These are phyloP conservation scores for Allium sativum DNA, from an alignment of 106 monocot species.

Conservation along the genomic window DNA sequence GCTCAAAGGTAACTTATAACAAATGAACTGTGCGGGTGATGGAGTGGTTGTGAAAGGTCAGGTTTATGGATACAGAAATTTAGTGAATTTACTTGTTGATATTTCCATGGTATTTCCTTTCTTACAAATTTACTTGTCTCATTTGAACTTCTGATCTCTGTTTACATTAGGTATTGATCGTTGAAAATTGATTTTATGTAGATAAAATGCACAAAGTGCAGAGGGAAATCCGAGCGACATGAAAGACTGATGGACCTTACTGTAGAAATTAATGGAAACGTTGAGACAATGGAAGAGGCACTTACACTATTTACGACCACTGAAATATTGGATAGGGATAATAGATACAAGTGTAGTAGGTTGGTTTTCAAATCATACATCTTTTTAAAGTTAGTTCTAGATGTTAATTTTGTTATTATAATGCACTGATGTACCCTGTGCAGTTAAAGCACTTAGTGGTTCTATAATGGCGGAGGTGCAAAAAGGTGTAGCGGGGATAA, in stretches of 20 bases:
- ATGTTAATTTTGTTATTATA: background rate
- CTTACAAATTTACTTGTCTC: too few relatives aligned
- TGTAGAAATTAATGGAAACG: slow-evolving; percentile 71
- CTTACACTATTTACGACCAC: too few relatives aligned
- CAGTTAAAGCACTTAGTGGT: too few relatives aligned
- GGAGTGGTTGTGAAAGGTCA: too few relatives aligned
- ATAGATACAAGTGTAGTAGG: slow-evolving; percentile 92
- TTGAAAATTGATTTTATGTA: slow-evolving; percentile 18
- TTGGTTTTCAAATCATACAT: too few relatives aligned
- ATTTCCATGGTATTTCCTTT: too few relatives aligned
- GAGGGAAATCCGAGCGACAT: slow-evolving; percentile 39
- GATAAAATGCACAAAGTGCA: slow-evolving; percentile 75
- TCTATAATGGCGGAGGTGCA: too few relatives aligned
- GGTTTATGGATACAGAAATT: slow-evolving; percentile 52
- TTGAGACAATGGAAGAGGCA: slow-evolving; percentile 62
- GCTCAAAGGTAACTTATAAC: too few relatives aligned
- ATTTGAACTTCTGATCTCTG: background rate
- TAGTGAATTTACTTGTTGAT: too few relatives aligned
- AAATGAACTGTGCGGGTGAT: too few relatives aligned
- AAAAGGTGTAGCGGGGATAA: too few relatives aligned
- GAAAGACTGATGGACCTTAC: slow-evolving; percentile 88
- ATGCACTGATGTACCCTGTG: background rate
- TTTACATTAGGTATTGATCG: background rate
- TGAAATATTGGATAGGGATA: slow-evolving; percentile 94
- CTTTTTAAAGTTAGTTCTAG: too few relatives aligned